phyloP scores from a whole-genome alignment of 257 asterid genomes.

The Solanum chilense region DNA sequence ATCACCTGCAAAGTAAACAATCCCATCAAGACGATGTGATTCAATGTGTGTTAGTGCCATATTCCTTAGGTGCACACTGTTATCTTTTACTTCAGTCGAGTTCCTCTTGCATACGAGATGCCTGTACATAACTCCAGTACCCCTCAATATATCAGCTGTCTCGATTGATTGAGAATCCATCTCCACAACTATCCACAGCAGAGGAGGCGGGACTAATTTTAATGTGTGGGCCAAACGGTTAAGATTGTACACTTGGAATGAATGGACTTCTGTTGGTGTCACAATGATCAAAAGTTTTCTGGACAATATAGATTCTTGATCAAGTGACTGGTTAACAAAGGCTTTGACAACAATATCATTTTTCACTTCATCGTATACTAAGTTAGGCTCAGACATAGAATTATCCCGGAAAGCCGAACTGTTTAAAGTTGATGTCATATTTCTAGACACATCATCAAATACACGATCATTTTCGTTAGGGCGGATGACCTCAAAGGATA shows the following conservation, averaged over 20 bases:
- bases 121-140: slow-evolving; percentile 52
- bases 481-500: slow-evolving; percentile 25
- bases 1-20: slow-evolving; percentile 62
- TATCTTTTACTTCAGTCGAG: slow-evolving; percentile 22
- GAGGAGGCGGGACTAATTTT: slow-evolving; percentile 39
- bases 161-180: slow-evolving; percentile 42
- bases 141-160: slow-evolving; percentile 55
- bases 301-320: slow-evolving; percentile 7
- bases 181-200: slow-evolving; percentile 76
- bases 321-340: slow-evolving; percentile 6
- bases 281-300: slow-evolving; percentile 59
- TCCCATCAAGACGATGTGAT: slow-evolving; percentile 64
- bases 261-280: slow-evolving; percentile 35
- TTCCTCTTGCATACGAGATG: slow-evolving; percentile 48
- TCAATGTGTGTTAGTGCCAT: slow-evolving; percentile 65
- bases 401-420: slow-evolving; percentile 7
- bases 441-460: slow-evolving; percentile 10
- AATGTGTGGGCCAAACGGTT: slow-evolving; percentile 46
- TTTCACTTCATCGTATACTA: slow-evolving; percentile 1
- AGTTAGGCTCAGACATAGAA: slow-evolving; percentile 3
- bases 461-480: not conserved
- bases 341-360: not conserved
- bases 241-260: slow-evolving; percentile 40
- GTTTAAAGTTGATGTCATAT: slow-evolving; percentile 8
- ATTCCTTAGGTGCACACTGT: slow-evolving; percentile 33